phyloP scores from a whole-genome alignment of 1,284 basidiomycete species.

The Fomitopsis palustris region DNA sequence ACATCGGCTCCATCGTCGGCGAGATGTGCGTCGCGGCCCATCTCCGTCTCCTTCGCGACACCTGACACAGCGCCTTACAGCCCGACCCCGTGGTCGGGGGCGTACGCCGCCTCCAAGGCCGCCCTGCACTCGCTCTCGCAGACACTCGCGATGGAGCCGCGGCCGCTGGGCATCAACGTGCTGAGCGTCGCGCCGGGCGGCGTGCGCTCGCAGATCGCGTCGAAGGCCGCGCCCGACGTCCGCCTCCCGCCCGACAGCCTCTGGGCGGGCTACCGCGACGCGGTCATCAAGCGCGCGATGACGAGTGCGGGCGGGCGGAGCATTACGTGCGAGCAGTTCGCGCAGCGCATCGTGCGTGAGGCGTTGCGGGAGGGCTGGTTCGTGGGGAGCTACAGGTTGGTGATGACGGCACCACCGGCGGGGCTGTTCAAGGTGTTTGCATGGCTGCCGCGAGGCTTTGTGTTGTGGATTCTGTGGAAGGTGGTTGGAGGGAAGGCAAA shows the following conservation, averaged over 20 bases:
- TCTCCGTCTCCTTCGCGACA: neutral
- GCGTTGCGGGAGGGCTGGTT: neutral
- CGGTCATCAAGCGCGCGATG: neutral
- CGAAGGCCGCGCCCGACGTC: constrained; percentile 1
- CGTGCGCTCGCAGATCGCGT: constrained; percentile 22
- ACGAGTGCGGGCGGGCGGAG: neutral
- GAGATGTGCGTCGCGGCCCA: constrained; percentile 20
- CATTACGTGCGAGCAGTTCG: neutral
- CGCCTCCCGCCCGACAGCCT: neutral
- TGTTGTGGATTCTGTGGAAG: neutral
- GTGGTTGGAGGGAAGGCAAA: neutral
- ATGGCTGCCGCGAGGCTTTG: neutral
- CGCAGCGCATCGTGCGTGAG: neutral
- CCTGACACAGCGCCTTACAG: constrained; percentile 5
- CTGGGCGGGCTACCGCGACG: neutral
- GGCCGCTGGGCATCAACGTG: constrained; percentile 26
- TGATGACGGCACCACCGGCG: neutral
- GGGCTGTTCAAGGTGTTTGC: neutral
- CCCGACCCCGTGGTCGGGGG: constrained; percentile 29
- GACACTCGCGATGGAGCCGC: constrained; percentile 29
- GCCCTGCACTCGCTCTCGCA: constrained; percentile 28
- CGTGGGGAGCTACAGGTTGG: neutral
- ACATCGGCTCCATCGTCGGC: constrained; percentile 28
- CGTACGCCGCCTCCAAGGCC: constrained; percentile 31
- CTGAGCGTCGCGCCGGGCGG: constrained; percentile 21